These are phyloP conservation scores for Trametes villosa DNA, from an alignment of 768 basidiomycete genomes.

Conservation along the genomic window DNA sequence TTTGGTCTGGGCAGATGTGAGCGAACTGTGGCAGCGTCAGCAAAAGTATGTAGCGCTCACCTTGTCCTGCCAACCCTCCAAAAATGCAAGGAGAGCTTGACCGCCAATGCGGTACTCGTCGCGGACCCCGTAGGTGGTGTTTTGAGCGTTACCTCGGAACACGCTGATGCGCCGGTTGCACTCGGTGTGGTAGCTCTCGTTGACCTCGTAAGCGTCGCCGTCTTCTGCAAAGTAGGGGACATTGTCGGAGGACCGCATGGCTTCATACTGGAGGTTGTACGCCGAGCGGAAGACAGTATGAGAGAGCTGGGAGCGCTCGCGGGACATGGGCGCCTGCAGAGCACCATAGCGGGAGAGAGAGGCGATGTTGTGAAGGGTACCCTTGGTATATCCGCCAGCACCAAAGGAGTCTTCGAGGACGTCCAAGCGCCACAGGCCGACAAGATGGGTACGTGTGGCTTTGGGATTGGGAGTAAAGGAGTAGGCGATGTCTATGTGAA, in stretches of 20 bases:
- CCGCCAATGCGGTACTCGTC: background rate
- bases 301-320: constrained; percentile 1
- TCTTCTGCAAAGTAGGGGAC: background rate
- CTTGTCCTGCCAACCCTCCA: too few relatives aligned
- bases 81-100: background rate
- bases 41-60: too few relatives aligned
- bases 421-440: too few relatives aligned
- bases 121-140: background rate
- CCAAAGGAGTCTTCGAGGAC: constrained; percentile 1
- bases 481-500: too few relatives aligned
- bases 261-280: constrained; percentile 29
- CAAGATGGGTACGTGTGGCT: too few relatives aligned
- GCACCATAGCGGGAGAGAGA: constrained; percentile 19
- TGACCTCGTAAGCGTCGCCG: background rate
- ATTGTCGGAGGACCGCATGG: background rate
- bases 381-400: constrained; percentile 10
- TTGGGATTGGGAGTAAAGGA: too few relatives aligned
- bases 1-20: background rate
- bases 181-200: background rate
- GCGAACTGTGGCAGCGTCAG: too few relatives aligned
- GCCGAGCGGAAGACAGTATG: constrained; percentile 22
- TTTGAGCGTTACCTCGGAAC: too few relatives aligned
- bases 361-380: constrained; percentile 16
- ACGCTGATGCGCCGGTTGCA: background rate
- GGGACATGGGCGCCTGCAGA: constrained; percentile 24